These are phyloP conservation scores for Phytophthora nicotianae DNA, from an alignment of 352 stramenopile genomes.

Conservation along the genomic window DNA sequence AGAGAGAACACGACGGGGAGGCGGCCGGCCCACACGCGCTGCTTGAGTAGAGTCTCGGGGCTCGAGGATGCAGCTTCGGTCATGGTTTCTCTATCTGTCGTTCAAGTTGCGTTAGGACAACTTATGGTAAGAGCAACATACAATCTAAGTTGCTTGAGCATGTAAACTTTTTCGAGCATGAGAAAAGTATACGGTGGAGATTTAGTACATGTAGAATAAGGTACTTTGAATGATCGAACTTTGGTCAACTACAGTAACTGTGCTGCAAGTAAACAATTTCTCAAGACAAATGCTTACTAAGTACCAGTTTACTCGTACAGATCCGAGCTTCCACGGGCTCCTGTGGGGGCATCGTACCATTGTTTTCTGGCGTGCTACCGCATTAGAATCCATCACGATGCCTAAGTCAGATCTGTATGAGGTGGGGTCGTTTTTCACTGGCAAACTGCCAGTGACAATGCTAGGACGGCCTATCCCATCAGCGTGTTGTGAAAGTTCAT, in stretches of 20 bases:
- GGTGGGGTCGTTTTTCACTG: not conserved
- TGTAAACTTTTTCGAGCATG: no score
- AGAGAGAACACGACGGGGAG: slow-evolving; percentile 83
- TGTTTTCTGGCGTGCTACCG: slow-evolving; percentile 16
- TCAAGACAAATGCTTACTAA: no score
- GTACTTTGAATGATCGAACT: not conserved
- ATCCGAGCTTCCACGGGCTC: not conserved
- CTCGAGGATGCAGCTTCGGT: slow-evolving; percentile 8
- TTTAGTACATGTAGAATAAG: no score
- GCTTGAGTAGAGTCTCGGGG: slow-evolving; percentile 18
- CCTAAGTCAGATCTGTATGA: slow-evolving; percentile 2
- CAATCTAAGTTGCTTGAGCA: not conserved
- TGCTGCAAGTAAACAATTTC: no score
- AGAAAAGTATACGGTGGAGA: no score
- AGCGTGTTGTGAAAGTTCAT: slow-evolving; percentile 5
- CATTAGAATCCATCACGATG: not conserved
- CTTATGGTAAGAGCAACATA: not conserved
- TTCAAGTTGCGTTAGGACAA: not conserved
- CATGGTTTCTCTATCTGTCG: slow-evolving; percentile 4
- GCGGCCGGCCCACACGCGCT: slow-evolving; percentile 63
- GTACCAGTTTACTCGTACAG: no score
- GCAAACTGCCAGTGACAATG: no score
- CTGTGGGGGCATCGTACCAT: slow-evolving; percentile 1
- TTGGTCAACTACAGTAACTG: no score
- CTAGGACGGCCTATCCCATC: slow-evolving; percentile 2